Percentiles rank a stretch among this genome's conserved stretches.
These are phyloP conservation scores for Spinacia oleracea DNA, from an alignment of 179 eudicot genomes.

Conservation along the genomic window DNA sequence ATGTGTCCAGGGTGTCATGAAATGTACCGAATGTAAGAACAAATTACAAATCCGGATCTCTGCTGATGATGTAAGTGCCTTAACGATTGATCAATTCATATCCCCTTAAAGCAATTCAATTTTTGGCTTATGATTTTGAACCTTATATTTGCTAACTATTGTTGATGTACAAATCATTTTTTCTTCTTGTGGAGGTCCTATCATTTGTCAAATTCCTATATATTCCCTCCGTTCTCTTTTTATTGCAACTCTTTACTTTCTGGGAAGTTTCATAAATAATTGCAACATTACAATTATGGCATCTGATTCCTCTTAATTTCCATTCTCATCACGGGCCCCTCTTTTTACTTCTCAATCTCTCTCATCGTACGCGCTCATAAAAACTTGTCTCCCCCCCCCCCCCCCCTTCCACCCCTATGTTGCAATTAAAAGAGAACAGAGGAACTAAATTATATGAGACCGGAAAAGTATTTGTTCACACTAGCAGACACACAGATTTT, in stretches of 20 bases:
- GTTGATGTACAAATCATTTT: neutral
- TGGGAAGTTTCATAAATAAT: too few relatives aligned
- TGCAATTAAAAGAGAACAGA: too few relatives aligned
- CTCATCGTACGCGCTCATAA: too few relatives aligned
- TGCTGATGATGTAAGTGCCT: conserved; percentile 83
- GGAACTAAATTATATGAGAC: neutral
- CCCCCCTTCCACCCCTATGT: too few relatives aligned
- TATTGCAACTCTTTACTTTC: too few relatives aligned
- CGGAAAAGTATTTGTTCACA: neutral
- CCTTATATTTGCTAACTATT: conserved; percentile 1
- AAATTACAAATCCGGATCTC: conserved; percentile 73
- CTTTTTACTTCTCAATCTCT: neutral
- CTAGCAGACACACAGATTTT: neutral
- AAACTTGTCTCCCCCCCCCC: too few relatives aligned
- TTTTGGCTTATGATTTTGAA: conserved; percentile 1
- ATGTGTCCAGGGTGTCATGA: conserved; percentile 86
- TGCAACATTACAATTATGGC: too few relatives aligned
- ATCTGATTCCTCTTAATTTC: too few relatives aligned
- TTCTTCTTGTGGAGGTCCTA: neutral
- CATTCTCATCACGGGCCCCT: neutral
- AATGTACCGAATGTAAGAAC: conserved; percentile 80
- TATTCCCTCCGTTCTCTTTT: neutral
- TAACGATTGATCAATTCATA: neutral
- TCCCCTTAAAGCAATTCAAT: neutral
- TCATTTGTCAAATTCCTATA: neutral